Base-by-base conservation (phyloP, 768 basidiomycete species). In the Kwoniella sp. region DNA sequence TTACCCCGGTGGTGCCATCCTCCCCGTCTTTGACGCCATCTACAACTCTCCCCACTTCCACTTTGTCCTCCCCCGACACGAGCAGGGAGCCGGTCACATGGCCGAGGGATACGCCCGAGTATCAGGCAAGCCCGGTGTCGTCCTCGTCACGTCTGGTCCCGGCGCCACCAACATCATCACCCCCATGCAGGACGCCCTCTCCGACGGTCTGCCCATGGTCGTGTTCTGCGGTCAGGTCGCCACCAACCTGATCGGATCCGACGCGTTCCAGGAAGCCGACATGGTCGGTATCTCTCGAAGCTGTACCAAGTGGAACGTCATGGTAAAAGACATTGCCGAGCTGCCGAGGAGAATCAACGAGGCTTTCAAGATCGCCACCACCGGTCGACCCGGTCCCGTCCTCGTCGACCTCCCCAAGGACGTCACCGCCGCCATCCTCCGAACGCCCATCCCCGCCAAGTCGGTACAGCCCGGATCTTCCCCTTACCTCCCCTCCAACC, bases 221-320 rank as follows among this genome's bases (percentile, higher is more conserved):
- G 95, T 99, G 3, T 96, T 98, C 77, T 83, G 84, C 39, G 93
- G 95, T 0, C 93, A 98, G 78, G 93, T 99, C n/a, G 93, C 95
- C 0, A 98, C 93, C 7, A 88, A 88, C n/a, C 85, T 89, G 46
- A 99, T 99, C 56, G 93, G 93, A n/a, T 92, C 89, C 14, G 93
- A 99, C 70, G 89, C 89, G 1, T 99, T 99, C 82, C 95, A 99
- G 73, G 95, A 99, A 76, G 95, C 95, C 33, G 95, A 99, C 73
- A 77, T 98, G 43, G 80, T 99, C 50, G 95, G 95, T 42, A 99
- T 98, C 75, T 95, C 92, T 26, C 81, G 93, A 44, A 84, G 85
- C 64, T 99, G 95, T 78, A 98, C 95, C 22, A 99, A 98, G 74
- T 98, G 95, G 95, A 98, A 99, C 71, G 93, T 99, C 56, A 93